Evolutionary conservation across 352 stramenopile species (phyloP).

Genomic region (Globisporangium sylvaticum): DNA sequence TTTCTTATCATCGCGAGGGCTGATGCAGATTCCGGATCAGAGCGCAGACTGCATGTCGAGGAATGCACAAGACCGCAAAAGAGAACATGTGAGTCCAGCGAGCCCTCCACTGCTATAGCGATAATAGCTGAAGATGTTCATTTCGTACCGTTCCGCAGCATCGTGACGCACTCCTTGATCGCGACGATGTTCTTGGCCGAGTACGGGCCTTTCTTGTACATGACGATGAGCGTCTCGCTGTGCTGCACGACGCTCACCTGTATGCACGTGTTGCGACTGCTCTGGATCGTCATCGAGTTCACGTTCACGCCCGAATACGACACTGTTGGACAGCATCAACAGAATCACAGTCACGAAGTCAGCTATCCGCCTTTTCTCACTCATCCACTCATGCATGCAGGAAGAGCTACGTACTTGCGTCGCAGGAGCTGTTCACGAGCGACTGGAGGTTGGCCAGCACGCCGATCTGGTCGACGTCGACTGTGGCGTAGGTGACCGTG

Average conservation of each 20-base stretch:
- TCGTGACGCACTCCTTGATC: constrained; percentile 79
- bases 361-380: background rate
- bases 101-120: background rate
- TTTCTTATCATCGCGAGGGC: constrained; percentile 37
- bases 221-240: constrained; percentile 78
- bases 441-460: constrained; percentile 88
- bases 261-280: constrained; percentile 78
- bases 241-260: constrained; percentile 83
- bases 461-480: constrained; percentile 88
- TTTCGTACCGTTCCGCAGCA: constrained; percentile 65
- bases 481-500: constrained; percentile 72
- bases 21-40: constrained; percentile 70
- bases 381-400: background rate
- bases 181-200: constrained; percentile 59
- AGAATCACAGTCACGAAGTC: background rate
- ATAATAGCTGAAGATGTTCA: background rate
- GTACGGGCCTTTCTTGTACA: constrained; percentile 79
- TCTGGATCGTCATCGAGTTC: constrained; percentile 87
- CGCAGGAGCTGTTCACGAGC: constrained; percentile 77
- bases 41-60: constrained; percentile 38
- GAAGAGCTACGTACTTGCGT: constrained; percentile 66
- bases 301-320: constrained; percentile 76
- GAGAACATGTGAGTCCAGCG: background rate
- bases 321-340: constrained; percentile 36
- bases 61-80: background rate